A percentile compares a stretch with the other conserved stretches of the same genome.
phyloP scores from a whole-genome alignment of 176 grass and related monocot species.

The Aegilops sharonensis region DNA sequence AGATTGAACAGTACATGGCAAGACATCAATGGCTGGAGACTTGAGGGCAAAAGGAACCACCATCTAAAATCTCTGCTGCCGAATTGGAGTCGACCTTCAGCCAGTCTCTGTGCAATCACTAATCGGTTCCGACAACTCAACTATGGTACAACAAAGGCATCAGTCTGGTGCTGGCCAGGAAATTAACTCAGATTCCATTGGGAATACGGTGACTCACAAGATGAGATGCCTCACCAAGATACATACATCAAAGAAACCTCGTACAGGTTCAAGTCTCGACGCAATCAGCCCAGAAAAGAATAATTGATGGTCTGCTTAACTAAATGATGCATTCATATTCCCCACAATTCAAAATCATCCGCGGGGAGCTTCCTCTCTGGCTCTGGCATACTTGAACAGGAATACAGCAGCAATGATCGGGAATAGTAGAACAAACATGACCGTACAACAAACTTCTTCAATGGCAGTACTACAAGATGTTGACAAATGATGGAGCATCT shows the following conservation, averaged over 20 bases:
- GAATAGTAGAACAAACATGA: conserved; percentile 34
- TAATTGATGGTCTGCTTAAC: not conserved
- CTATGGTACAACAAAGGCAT: not conserved
- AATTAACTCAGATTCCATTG: not conserved
- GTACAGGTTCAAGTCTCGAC: not conserved
- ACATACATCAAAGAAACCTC: conserved; percentile 8
- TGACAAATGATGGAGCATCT: conserved; percentile 71
- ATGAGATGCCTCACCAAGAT: conserved; percentile 12
- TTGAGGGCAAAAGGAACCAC: conserved; percentile 24
- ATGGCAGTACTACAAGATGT: conserved; percentile 62
- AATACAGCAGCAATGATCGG: conserved; percentile 10
- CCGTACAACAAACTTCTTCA: conserved; percentile 11
- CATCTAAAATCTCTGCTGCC: conserved; percentile 25
- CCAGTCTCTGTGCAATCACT: conserved; percentile 17
- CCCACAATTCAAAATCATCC: conserved; percentile 26
- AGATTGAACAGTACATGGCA: conserved; percentile 27
- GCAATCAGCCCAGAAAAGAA: conserved; percentile 8
- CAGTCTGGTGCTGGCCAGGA: not conserved
- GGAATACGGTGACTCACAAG: not conserved
- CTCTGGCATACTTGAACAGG: conserved; percentile 26
- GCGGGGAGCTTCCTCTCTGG: not conserved
- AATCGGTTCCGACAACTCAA: conserved; percentile 24
- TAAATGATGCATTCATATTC: not conserved
- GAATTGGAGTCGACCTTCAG: conserved; percentile 22
- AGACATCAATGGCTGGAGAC: conserved; percentile 22